Conservation (phyloP, 2,329 filamentous ascomycete species). For the Colletotrichum spinosum region DNA sequence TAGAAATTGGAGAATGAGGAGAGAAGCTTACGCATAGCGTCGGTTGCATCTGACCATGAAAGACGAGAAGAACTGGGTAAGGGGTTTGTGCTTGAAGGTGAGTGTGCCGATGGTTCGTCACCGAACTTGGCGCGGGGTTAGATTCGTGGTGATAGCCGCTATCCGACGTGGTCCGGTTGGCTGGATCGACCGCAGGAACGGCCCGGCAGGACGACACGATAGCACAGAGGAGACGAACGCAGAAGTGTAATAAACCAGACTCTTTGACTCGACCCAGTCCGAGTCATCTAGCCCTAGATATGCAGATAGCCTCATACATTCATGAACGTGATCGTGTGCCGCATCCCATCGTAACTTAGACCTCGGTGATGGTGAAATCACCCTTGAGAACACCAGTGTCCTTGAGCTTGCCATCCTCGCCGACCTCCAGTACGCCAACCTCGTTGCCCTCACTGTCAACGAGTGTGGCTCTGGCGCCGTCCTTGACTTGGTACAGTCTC, state of each 20-base stretch:
- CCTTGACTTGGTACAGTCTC: slow-evolving; percentile 54
- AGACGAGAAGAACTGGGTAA: not conserved
- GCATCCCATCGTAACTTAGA: slow-evolving; percentile 1
- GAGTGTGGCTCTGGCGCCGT: slow-evolving; percentile 55
- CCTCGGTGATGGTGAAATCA: slow-evolving; percentile 32
- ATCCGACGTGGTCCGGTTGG: slow-evolving; percentile 24
- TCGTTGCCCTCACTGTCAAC: slow-evolving; percentile 56
- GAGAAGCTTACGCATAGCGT: not conserved
- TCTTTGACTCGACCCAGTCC: slow-evolving; percentile 9
- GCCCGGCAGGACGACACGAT: slow-evolving; percentile 2
- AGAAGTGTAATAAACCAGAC: not conserved
- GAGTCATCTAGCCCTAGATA: slow-evolving; percentile 30
- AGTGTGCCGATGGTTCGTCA: no score
- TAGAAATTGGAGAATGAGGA: slow-evolving; percentile 16
- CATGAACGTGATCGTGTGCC: slow-evolving; percentile 1
- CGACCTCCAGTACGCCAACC: slow-evolving; percentile 54
- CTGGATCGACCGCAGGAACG: slow-evolving; percentile 9
- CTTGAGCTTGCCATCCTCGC: slow-evolving; percentile 52
- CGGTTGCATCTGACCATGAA: slow-evolving; percentile 4
- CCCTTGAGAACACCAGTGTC: slow-evolving; percentile 55
- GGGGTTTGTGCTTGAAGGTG: not conserved
- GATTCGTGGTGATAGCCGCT: slow-evolving; percentile 16
- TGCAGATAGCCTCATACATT: slow-evolving; percentile 27
- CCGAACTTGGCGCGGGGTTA: not conserved
- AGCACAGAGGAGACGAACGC: not conserved